Conservation (phyloP, 805 yeast genomes). For the Ogataea trehaloabstinens region DNA sequence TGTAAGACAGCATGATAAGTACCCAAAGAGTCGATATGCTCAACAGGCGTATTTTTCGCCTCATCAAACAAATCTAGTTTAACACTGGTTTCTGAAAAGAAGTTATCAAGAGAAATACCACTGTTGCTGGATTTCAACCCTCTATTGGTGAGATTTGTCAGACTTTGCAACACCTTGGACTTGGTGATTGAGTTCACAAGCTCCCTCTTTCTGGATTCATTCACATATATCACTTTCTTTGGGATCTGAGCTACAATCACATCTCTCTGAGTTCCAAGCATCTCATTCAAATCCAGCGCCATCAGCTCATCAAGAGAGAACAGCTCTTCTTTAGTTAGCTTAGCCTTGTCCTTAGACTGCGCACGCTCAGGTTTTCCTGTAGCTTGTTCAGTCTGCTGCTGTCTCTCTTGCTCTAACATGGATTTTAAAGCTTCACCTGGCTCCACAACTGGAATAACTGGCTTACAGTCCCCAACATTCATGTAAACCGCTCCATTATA, state of each 20-base stretch:
- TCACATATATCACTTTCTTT: slow-evolving; percentile 25
- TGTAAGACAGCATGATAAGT: slow-evolving; percentile 19
- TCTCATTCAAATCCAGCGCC: slow-evolving; percentile 21
- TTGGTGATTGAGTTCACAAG: slow-evolving; percentile 17
- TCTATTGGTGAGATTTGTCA: slow-evolving; percentile 11
- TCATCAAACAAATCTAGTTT: slow-evolving; percentile 15
- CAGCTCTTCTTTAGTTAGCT: slow-evolving; percentile 4
- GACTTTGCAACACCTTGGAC: slow-evolving; percentile 9
- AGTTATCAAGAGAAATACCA: slow-evolving; percentile 15
- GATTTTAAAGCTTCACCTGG: slow-evolving; percentile 8
- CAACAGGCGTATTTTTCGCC: slow-evolving; percentile 13
- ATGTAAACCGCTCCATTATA: slow-evolving; percentile 75
- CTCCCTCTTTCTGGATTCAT: slow-evolving; percentile 19
- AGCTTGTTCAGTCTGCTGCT: neutral
- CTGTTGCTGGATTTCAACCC: slow-evolving; percentile 12
- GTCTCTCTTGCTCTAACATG: neutral
- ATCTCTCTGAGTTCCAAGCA: slow-evolving; percentile 18
- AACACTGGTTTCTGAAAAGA: slow-evolving; percentile 20
- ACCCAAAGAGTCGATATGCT: slow-evolving; percentile 20
- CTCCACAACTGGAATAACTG: slow-evolving; percentile 33
- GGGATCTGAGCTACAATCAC: slow-evolving; percentile 27
- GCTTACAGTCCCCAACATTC: slow-evolving; percentile 28
- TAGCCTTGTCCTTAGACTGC: neutral
- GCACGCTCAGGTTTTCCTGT: neutral
- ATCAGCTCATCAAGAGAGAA: slow-evolving; percentile 29